These are phyloP conservation scores for Fraxinus floribunda DNA, from an alignment of 305 asterid genomes.

Conservation along the genomic window DNA sequence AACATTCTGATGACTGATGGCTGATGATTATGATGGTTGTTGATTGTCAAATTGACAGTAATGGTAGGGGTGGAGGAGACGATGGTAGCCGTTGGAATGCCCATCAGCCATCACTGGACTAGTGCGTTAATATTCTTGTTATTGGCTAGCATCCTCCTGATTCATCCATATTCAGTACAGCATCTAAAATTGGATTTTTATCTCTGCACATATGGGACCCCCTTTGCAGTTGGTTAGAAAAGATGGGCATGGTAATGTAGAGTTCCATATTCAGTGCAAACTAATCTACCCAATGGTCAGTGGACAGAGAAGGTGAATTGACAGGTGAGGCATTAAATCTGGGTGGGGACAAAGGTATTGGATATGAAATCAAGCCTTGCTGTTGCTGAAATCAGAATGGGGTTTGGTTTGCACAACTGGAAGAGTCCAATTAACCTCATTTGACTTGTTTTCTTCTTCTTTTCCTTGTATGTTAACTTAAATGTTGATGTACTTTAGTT, in stretches of 20 bases:
- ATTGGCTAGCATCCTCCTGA: not conserved
- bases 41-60: not conserved
- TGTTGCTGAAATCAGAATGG: constrained; percentile 39
- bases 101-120: not conserved
- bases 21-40: not conserved
- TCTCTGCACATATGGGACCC: not conserved
- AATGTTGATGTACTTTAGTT: constrained; percentile 27
- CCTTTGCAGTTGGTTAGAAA: not conserved
- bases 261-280: constrained; percentile 16
- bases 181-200: not conserved
- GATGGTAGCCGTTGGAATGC: not conserved
- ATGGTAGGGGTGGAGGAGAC: not conserved
- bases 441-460: not conserved
- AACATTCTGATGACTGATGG: not conserved
- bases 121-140: not conserved
- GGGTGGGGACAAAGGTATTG: constrained; percentile 53
- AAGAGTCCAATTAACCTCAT: constrained; percentile 8
- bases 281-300: constrained; percentile 53
- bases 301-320: constrained; percentile 57
- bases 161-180: not conserved
- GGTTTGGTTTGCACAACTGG: not conserved
- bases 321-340: constrained; percentile 42
- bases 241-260: not conserved
- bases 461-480: constrained; percentile 22
- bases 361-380: constrained; percentile 66